phyloP scores from a whole-genome alignment of 2,329 filamentous ascomycete genomes.

The Curvularia lunata region DNA sequence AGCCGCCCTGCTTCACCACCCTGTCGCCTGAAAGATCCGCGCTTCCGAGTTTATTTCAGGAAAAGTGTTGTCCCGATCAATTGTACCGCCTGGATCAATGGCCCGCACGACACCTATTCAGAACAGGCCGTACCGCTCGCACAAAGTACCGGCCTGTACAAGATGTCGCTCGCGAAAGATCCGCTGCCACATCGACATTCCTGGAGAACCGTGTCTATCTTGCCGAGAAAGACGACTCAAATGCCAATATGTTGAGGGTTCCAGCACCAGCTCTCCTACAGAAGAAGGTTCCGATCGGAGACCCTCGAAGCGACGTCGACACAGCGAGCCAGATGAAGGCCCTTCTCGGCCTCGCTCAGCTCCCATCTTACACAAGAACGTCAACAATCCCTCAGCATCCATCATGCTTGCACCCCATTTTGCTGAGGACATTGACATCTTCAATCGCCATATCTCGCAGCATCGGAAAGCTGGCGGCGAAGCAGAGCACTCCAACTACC shows the following conservation, averaged over 20 bases:
- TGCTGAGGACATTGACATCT: constrained; percentile 51
- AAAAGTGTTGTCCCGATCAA: neutral
- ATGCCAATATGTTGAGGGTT: constrained; percentile 47
- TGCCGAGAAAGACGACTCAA: constrained; percentile 48
- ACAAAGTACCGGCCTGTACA: constrained; percentile 52
- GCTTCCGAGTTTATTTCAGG: neutral
- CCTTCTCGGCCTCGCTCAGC: constrained; percentile 32
- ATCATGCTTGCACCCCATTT: constrained; percentile 51
- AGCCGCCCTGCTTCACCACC: neutral
- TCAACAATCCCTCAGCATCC: constrained; percentile 44
- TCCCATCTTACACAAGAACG: constrained; percentile 38
- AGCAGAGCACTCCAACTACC: constrained; percentile 52
- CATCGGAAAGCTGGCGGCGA: constrained; percentile 34
- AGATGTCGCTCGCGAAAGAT: constrained; percentile 52
- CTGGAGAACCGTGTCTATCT: constrained; percentile 48
- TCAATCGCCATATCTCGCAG: constrained; percentile 49
- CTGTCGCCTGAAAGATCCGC: constrained; percentile 1
- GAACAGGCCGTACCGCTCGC: constrained; percentile 52
- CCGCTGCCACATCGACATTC: constrained; percentile 51
- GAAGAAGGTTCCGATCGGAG: constrained; percentile 33
- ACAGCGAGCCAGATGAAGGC: constrained; percentile 35
- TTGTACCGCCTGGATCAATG: constrained; percentile 28
- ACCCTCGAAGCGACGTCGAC: constrained; percentile 36
- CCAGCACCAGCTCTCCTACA: constrained; percentile 28
- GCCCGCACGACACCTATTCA: constrained; percentile 42